Percentiles rank a stretch among this genome's conserved stretches.
phyloP scores from a whole-genome alignment of 768 basidiomycete genomes.

The Xerocomellus chrysenteron region DNA sequence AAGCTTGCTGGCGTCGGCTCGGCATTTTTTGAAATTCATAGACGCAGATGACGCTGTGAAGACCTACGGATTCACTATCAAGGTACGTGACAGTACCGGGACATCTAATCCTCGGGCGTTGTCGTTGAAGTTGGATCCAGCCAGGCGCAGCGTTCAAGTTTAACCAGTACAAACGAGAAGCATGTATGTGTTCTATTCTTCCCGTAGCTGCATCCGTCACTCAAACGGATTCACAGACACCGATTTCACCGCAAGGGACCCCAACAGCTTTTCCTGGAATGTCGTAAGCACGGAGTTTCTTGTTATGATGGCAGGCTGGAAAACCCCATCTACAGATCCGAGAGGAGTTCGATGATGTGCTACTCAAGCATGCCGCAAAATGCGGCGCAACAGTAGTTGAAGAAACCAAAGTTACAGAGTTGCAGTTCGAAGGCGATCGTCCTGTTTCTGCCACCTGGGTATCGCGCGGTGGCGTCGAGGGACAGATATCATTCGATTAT shows the following conservation, averaged over 20 bases:
- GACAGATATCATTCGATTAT: slow-evolving; percentile 5
- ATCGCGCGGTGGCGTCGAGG: not conserved
- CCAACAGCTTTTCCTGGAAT: slow-evolving; percentile 4
- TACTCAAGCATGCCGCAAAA: not conserved
- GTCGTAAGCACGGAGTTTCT: not conserved
- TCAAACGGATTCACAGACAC: slow-evolving; percentile 1
- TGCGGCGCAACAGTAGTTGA: not conserved
- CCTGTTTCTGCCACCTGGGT: too few species aligned
- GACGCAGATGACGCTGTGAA: slow-evolving; percentile 7
- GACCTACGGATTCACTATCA: slow-evolving; percentile 7
- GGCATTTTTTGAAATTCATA: slow-evolving; percentile 9
- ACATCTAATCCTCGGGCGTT: too few species aligned
- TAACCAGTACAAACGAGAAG: slow-evolving; percentile 17
- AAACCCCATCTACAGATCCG: not conserved
- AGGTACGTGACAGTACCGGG: not conserved
- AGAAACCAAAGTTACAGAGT: slow-evolving; percentile 9
- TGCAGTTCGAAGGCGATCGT: not conserved
- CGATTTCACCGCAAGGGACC: slow-evolving; percentile 1
- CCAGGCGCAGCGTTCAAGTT: slow-evolving; percentile 11
- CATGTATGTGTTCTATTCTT: not conserved
- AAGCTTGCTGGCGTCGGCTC: slow-evolving; percentile 8
- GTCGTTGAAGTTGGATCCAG: not conserved
- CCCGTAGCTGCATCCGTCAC: too few species aligned
- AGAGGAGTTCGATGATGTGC: slow-evolving; percentile 5
- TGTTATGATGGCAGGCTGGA: too few species aligned